Evolutionary conservation across 306 rosid genomes (phyloP).

Genomic region (Gleditsia sinensis): DNA sequence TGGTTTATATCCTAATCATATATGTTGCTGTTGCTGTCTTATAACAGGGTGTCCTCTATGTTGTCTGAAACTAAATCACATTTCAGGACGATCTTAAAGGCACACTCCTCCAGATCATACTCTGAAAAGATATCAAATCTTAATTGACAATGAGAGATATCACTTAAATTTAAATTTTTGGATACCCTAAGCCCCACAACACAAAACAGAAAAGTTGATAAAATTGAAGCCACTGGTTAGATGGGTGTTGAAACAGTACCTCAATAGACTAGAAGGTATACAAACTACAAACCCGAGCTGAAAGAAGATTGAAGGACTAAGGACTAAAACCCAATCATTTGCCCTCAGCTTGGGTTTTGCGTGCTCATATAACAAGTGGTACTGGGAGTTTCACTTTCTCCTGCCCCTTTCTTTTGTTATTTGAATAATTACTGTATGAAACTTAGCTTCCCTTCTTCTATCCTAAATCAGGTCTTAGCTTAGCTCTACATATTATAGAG

Average conservation of each 20-base stretch:
- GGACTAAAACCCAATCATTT: neutral
- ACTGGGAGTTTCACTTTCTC: neutral
- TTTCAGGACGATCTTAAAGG: no score
- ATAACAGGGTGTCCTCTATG: no score
- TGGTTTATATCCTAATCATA: constrained; percentile 19
- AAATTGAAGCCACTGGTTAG: neutral
- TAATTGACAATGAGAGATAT: no score
- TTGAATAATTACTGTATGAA: neutral
- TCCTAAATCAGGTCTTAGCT: neutral
- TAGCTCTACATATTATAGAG: neutral
- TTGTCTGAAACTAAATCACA: no score
- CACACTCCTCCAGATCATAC: no score
- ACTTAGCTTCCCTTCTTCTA: neutral
- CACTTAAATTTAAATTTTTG: neutral
- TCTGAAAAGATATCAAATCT: no score
- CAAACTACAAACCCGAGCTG: no score
- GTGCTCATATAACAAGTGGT: no score
- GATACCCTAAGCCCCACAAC: neutral
- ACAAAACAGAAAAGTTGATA: neutral
- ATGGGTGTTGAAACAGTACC: neutral
- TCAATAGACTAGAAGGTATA: no score
- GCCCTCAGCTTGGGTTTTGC: no score
- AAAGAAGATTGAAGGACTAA: neutral
- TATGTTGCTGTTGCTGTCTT: constrained; percentile 12
- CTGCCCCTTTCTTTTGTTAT: neutral